A percentile compares a stretch with the other conserved stretches of the same genome.
Conservation (phyloP, 495 filamentous ascomycete genomes). For the Cetradonia linearis region DNA sequence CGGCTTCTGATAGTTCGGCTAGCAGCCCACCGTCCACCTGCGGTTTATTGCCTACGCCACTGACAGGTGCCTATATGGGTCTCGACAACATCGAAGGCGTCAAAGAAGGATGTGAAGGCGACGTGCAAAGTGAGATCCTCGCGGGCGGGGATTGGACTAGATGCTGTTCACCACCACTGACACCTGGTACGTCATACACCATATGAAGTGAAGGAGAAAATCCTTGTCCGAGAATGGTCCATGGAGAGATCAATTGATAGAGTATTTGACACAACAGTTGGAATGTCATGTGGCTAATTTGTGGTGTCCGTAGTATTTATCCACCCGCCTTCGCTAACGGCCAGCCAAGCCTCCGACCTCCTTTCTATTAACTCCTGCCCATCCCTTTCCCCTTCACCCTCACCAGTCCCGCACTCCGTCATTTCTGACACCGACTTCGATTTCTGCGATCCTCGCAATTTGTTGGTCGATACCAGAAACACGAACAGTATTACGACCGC, state of each 20-base stretch:
- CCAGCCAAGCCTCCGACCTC: slow-evolving; percentile 57
- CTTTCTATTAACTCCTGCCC: slow-evolving; percentile 66
- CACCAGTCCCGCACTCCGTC: slow-evolving; percentile 53
- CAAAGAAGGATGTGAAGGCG: slow-evolving; percentile 71
- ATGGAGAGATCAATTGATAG: background rate
- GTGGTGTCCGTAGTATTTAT: slow-evolving; percentile 58
- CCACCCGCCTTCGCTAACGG: slow-evolving; percentile 58
- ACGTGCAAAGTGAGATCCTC: slow-evolving; percentile 64
- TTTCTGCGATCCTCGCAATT: slow-evolving; percentile 89
- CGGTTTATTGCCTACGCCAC: slow-evolving; percentile 69
- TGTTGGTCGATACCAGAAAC: slow-evolving; percentile 63
- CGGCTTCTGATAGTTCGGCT: slow-evolving; percentile 69
- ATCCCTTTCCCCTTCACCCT: slow-evolving; percentile 68
- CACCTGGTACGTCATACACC: slow-evolving; percentile 69
- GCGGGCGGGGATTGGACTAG: slow-evolving; percentile 66
- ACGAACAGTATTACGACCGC: slow-evolving; percentile 37
- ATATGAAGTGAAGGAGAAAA: background rate
- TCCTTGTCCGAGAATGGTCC: slow-evolving; percentile 23
- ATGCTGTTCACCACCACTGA: slow-evolving; percentile 74
- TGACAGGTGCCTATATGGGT: slow-evolving; percentile 67
- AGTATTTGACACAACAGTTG: background rate
- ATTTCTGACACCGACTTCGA: slow-evolving; percentile 60
- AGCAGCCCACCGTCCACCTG: slow-evolving; percentile 76
- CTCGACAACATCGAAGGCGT: slow-evolving; percentile 66
- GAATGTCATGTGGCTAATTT: slow-evolving; percentile 17